phyloP scores from a whole-genome alignment of 305 asterid genomes.

The Andrographis paniculata region DNA sequence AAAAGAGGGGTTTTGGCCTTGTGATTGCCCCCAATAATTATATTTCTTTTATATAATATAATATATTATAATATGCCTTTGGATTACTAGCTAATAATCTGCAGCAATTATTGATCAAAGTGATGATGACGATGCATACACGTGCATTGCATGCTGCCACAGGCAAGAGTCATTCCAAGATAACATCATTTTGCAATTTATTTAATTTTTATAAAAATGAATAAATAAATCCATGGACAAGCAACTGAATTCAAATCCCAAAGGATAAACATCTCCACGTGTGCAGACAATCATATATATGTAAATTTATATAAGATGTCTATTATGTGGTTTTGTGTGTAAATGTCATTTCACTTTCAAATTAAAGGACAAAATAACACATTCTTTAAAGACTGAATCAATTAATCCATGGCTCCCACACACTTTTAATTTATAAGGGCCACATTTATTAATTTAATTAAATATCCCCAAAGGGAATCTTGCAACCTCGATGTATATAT shows the following conservation, averaged over 20 bases:
- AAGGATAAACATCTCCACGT: conserved; percentile 27
- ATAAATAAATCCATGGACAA: conserved; percentile 10
- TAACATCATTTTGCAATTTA: conserved; percentile 6
- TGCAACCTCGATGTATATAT: too few relatives aligned
- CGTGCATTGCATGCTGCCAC: conserved; percentile 38
- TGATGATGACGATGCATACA: conserved; percentile 35
- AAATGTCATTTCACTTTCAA: conserved; percentile 1
- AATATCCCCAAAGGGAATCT: too few relatives aligned
- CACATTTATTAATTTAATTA: too few relatives aligned
- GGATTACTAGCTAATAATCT: conserved; percentile 13
- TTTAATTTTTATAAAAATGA: too few relatives aligned
- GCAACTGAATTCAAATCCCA: conserved; percentile 19
- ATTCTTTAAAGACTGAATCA: too few relatives aligned
- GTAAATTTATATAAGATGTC: neutral
- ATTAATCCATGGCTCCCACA: too few relatives aligned
- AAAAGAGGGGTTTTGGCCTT: conserved; percentile 26
- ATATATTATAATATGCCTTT: too few relatives aligned
- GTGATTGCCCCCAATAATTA: conserved; percentile 27
- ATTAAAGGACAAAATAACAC: too few relatives aligned
- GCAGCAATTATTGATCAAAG: conserved; percentile 38
- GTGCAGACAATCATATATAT: conserved; percentile 8
- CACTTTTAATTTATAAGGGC: too few relatives aligned
- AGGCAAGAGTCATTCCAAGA: conserved; percentile 16
- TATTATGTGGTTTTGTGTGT: too few relatives aligned
- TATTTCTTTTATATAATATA: conserved; percentile 19